Evolutionary conservation across 2,329 filamentous ascomycete species (phyloP).

Genomic region (Microascus cirrosus): DNA sequence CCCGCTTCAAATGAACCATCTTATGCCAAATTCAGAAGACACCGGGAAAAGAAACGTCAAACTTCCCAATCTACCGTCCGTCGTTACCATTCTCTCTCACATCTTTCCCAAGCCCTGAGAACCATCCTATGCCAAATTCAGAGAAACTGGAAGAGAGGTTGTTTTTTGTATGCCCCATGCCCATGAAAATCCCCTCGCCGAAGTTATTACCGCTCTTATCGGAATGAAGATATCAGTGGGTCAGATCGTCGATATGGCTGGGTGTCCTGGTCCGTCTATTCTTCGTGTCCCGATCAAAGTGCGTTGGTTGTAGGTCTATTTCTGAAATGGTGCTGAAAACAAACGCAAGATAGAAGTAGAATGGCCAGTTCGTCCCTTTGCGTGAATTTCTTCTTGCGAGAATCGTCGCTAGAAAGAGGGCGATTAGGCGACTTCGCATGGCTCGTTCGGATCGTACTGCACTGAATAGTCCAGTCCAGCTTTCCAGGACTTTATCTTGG

Average conservation of each 20-base stretch:
- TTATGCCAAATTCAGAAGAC: background rate
- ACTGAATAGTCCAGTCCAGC: constrained; percentile 1
- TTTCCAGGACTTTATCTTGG: constrained; percentile 6
- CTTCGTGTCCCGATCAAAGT: background rate
- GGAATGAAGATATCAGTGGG: constrained; percentile 1
- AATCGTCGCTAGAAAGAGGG: background rate
- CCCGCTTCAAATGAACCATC: background rate
- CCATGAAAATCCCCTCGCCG: constrained; percentile 1
- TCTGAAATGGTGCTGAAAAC: background rate
- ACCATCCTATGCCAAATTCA: constrained; percentile 4
- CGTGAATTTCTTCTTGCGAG: background rate
- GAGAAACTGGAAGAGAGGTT: background rate
- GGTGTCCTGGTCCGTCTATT: background rate
- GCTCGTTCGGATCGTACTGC: constrained; percentile 6
- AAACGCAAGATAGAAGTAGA: background rate
- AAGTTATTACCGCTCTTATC: constrained; percentile 2
- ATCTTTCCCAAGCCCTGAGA: background rate
- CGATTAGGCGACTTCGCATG: background rate
- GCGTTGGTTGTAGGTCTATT: background rate
- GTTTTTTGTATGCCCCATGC: background rate
- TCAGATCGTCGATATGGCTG: background rate
- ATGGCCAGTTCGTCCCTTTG: background rate
- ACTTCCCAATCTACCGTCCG: background rate
- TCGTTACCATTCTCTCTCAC: background rate
- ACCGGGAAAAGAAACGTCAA: background rate